A percentile compares a stretch with the other conserved stretches of the same genome.
These are phyloP conservation scores for Hypoxylon sp. DNA, from an alignment of 2,329 filamentous ascomycete species.

Conservation along the genomic window DNA sequence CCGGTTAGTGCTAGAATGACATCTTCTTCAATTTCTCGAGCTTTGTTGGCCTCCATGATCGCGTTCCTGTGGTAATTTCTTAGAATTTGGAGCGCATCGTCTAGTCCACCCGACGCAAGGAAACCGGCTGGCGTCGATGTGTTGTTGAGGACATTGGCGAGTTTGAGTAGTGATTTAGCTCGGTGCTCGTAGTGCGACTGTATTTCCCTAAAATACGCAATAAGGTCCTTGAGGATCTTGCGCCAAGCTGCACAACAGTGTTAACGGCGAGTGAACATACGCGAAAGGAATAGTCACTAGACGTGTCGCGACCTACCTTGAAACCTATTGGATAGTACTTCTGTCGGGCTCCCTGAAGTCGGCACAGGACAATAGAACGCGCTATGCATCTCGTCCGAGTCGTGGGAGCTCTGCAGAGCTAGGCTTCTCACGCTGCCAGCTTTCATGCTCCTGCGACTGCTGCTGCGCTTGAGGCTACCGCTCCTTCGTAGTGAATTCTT, in stretches of 20 bases:
- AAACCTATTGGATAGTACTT: constrained; percentile 88
- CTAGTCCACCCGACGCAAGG: constrained; percentile 84
- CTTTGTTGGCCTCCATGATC: constrained; percentile 86
- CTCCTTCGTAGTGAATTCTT: constrained; percentile 82
- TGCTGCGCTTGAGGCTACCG: constrained; percentile 81
- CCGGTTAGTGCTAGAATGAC: constrained; percentile 90
- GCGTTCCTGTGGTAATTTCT: constrained; percentile 86
- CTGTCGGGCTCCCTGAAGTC: constrained; percentile 88
- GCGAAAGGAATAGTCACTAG: constrained; percentile 2
- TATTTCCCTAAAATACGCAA: constrained; percentile 93
- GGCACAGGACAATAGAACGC: constrained; percentile 93
- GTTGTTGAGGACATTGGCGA: constrained; percentile 88
- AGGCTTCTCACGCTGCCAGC: constrained; percentile 90
- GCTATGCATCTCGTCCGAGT: constrained; percentile 81
- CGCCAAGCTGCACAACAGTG: constrained; percentile 79
- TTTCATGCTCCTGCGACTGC: constrained; percentile 84
- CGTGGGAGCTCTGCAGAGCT: constrained; percentile 76
- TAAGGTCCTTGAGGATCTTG: constrained; percentile 94
- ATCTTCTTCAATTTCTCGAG: constrained; percentile 90
- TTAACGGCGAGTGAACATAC: constrained; percentile 19
- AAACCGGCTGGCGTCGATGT: constrained; percentile 82
- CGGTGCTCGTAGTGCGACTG: constrained; percentile 90
- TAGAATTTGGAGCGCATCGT: constrained; percentile 86
- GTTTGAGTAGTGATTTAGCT: constrained; percentile 84
- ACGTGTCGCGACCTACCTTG: constrained; percentile 72